Conservation (phyloP, 2,329 filamentous ascomycete genomes). For the Botrytis deweyae region DNA sequence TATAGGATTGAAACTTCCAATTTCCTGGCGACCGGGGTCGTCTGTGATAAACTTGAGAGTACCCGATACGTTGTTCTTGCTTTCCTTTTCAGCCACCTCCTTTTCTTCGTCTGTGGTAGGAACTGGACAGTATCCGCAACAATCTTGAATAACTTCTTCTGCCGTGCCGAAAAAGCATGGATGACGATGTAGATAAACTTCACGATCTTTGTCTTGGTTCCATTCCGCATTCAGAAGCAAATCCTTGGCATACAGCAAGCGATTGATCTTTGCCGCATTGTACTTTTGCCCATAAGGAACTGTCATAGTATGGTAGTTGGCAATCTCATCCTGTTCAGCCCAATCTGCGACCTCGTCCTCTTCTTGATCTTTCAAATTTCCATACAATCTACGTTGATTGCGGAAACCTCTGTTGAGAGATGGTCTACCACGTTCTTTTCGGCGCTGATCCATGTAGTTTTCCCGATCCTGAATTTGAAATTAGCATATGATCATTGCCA, state of each 20-base stretch:
- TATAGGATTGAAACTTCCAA: slow-evolving; percentile 74
- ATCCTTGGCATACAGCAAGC: slow-evolving; percentile 77
- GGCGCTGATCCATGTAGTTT: slow-evolving; percentile 66
- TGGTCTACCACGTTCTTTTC: slow-evolving; percentile 71
- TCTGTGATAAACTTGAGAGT: slow-evolving; percentile 73
- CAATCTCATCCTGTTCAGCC: slow-evolving; percentile 73
- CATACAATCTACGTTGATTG: slow-evolving; percentile 48
- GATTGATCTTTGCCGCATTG: slow-evolving; percentile 72
- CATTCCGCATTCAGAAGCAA: slow-evolving; percentile 82
- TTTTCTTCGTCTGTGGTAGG: slow-evolving; percentile 69
- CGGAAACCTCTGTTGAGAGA: slow-evolving; percentile 45
- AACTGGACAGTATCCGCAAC: slow-evolving; percentile 75
- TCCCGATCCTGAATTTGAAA: slow-evolving; percentile 55
- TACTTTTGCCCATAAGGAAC: slow-evolving; percentile 65
- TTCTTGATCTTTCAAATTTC: slow-evolving; percentile 74
- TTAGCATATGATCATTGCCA: background rate
- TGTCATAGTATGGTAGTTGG: slow-evolving; percentile 76
- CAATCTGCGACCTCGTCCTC: slow-evolving; percentile 80
- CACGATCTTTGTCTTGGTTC: slow-evolving; percentile 74
- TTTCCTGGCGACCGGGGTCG: slow-evolving; percentile 74
- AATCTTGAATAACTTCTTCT: slow-evolving; percentile 74
- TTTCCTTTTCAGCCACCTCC: slow-evolving; percentile 68
- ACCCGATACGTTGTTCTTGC: slow-evolving; percentile 74
- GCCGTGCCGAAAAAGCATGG: slow-evolving; percentile 81
- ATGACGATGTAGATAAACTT: slow-evolving; percentile 77